Percentiles rank a stretch among this genome's conserved stretches.
phyloP scores from a whole-genome alignment of 2,329 filamentous ascomycete species.

The Dothideomycetidae sp. region DNA sequence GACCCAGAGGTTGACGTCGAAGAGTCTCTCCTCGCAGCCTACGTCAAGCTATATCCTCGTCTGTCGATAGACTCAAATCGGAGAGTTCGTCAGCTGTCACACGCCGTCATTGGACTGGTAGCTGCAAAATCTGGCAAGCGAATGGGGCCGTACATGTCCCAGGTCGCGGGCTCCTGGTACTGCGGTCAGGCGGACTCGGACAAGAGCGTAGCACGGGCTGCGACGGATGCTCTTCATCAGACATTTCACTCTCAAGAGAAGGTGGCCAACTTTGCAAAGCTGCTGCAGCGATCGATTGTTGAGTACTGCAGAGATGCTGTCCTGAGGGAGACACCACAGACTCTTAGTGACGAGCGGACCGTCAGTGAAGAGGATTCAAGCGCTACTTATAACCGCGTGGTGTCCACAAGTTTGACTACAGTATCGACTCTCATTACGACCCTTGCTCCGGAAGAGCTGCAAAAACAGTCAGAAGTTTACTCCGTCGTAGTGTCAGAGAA shows the following conservation, averaged over 20 bases:
- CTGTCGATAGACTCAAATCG: slow-evolving; percentile 80
- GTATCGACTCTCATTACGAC: slow-evolving; percentile 39
- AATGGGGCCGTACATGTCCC: slow-evolving; percentile 65
- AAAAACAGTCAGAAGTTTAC: slow-evolving; percentile 48
- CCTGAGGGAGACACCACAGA: slow-evolving; percentile 60
- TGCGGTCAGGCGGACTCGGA: slow-evolving; percentile 81
- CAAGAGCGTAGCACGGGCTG: slow-evolving; percentile 58
- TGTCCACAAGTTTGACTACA: slow-evolving; percentile 43
- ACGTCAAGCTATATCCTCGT: slow-evolving; percentile 78
- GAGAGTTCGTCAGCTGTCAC: slow-evolving; percentile 74
- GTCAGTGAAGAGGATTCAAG: slow-evolving; percentile 74
- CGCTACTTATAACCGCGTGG: slow-evolving; percentile 70
- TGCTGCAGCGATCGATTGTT: slow-evolving; percentile 67
- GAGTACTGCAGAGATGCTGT: slow-evolving; percentile 70
- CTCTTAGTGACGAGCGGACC: slow-evolving; percentile 77
- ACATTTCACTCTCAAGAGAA: slow-evolving; percentile 76
- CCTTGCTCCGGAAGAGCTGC: slow-evolving; percentile 36
- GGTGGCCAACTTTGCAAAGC: slow-evolving; percentile 57
- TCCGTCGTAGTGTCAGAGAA: slow-evolving; percentile 50
- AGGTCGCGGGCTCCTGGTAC: slow-evolving; percentile 77
- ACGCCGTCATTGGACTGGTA: slow-evolving; percentile 54
- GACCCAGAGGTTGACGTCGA: slow-evolving; percentile 49
- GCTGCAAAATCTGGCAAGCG: slow-evolving; percentile 54
- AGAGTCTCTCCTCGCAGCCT: slow-evolving; percentile 65
- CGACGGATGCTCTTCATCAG: slow-evolving; percentile 57